phyloP scores from a whole-genome alignment of 352 stramenopile genomes.

The Aphanomyces cochlioides region DNA sequence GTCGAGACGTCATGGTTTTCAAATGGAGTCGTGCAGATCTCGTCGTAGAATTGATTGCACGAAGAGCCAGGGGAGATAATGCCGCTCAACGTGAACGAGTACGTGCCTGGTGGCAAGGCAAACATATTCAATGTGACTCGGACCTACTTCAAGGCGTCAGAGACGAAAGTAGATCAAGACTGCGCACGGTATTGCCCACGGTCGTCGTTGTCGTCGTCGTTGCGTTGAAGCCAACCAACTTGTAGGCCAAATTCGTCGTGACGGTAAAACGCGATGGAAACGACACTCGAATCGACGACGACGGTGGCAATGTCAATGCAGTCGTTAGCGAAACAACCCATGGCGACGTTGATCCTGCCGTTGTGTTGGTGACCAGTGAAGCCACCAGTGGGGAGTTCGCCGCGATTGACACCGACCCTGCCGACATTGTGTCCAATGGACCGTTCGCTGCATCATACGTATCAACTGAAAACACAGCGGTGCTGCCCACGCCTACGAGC shows the following conservation, averaged over 20 bases:
- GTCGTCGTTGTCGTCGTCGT: constrained; percentile 35
- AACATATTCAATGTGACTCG: constrained; percentile 42
- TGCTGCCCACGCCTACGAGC: constrained; percentile 42
- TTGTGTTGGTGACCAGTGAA: constrained; percentile 30
- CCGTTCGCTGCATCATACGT: constrained; percentile 36
- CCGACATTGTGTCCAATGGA: constrained; percentile 42
- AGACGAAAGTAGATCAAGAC: neutral
- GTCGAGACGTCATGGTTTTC: constrained; percentile 46
- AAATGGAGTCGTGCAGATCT: constrained; percentile 47
- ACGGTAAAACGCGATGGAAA: constrained; percentile 50
- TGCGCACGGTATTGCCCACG: neutral
- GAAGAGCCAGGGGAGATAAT: constrained; percentile 56
- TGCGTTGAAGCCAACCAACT: constrained; percentile 37
- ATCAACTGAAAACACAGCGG: constrained; percentile 42
- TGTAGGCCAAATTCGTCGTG: constrained; percentile 31
- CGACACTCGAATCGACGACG: constrained; percentile 41
- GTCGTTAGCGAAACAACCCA: constrained; percentile 49
- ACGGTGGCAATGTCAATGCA: constrained; percentile 35
- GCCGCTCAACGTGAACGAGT: constrained; percentile 42
- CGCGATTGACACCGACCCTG: constrained; percentile 35
- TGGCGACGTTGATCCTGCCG: constrained; percentile 37
- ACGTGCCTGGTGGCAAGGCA: constrained; percentile 37
- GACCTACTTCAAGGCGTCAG: constrained; percentile 19
- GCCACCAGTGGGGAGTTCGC: neutral
- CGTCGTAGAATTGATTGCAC: constrained; percentile 53